Base-by-base conservation (phyloP, 805 yeast species). In the Candida insectalens region DNA sequence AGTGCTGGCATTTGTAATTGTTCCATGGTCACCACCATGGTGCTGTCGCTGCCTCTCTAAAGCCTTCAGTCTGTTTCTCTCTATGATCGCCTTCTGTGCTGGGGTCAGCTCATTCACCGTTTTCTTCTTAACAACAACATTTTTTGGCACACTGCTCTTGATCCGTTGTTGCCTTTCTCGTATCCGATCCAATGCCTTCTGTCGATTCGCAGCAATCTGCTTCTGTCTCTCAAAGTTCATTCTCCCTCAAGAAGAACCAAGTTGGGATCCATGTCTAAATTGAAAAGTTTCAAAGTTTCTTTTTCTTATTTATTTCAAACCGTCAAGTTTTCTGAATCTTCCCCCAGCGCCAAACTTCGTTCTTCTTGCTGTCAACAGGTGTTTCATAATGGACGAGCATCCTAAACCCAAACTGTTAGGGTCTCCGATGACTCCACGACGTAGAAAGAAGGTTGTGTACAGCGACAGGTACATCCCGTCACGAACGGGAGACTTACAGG, bases 391-490 rank as follows among this genome's bases (percentile, higher is more conserved):
- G 23, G 23, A 21, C 23, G 15, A 25, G 28, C 30, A 27, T 6
- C 19, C 30, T 7, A 15, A 43, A 29, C 23, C 7, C 7, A 41
- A 51, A 2, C 26, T 46, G 6, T 38, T 49, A 13, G 36, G 62
- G 16, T 57, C 69, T 8, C 63, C 66, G 3, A 52, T 65, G 3
- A 72, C 76, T 2, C 65, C 75, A 19, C 54, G 76, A 48, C 55
- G 77, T 38, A 38, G 44, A 3, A 53, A 53, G 38, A 67, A 67
- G 36, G 56, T 71, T 3, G 63, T 73, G 1, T 83, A 81, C 57
- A 77, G 83, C 41, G 98, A 88, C 55, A 63, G 97, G 36, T 85
- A 76, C 54, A 83, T 92, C 19, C 98, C 98, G 4, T 76, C 73
- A 39, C 60, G 98, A 32, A 77, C 83, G 2, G 95, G 95, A 1